These are phyloP conservation scores for Coffea canephora DNA, from an alignment of 257 asterid species.

Conservation along the genomic window DNA sequence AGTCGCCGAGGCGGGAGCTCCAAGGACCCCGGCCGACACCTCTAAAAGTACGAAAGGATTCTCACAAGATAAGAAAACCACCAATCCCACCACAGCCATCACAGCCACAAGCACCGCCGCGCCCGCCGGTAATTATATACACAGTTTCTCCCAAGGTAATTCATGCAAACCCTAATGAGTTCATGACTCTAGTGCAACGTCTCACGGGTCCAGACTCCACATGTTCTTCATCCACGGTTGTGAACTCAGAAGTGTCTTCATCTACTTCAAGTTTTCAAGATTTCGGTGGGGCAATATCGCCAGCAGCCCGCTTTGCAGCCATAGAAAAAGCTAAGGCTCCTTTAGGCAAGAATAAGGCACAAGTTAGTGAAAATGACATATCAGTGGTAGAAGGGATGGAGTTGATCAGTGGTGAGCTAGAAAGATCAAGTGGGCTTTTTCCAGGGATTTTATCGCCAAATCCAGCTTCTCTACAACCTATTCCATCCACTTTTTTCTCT, in stretches of 20 bases:
- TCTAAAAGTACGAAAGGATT: constrained; percentile 64
- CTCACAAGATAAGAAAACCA: constrained; percentile 83
- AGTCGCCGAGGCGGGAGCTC: constrained; percentile 67
- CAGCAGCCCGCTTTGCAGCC: constrained; percentile 85
- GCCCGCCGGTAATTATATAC: constrained; percentile 86
- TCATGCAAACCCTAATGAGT: constrained; percentile 96
- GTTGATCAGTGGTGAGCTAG: constrained; percentile 29
- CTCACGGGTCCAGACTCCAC: constrained; percentile 64
- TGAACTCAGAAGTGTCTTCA: constrained; percentile 17
- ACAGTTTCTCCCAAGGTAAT: constrained; percentile 89
- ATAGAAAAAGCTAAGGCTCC: constrained; percentile 54
- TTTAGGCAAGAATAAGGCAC: constrained; percentile 25
- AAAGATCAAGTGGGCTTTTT: constrained; percentile 38
- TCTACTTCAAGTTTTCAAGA: constrained; percentile 29
- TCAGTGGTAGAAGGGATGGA: constrained; percentile 36
- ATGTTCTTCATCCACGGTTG: constrained; percentile 10
- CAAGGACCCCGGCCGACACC: constrained; percentile 95
- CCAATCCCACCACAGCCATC: constrained; percentile 52
- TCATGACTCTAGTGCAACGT: constrained; percentile 90
- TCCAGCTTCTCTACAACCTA: constrained; percentile 76
- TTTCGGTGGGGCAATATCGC: constrained; percentile 52
- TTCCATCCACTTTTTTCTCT: constrained; percentile 65
- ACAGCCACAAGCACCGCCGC: constrained; percentile 45
- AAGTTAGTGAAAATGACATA: constrained; percentile 16
- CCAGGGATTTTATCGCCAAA: constrained; percentile 84